Evolutionary conservation across 768 basidiomycete species (phyloP).

Genomic region (Inosperma sp.): DNA sequence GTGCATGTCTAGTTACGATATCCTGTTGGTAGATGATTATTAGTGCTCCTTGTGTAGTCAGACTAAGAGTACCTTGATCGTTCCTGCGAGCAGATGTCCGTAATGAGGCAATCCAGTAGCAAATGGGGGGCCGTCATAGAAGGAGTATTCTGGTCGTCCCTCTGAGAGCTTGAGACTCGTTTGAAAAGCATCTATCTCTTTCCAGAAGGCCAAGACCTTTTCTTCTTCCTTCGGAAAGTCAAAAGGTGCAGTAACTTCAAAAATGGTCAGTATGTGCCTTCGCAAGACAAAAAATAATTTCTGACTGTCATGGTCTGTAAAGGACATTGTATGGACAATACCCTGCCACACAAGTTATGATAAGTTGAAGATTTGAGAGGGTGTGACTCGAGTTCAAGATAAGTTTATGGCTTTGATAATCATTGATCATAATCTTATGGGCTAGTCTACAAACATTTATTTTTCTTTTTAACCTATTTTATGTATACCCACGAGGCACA

Average conservation of each 20-base stretch:
- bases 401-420: neutral
- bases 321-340: constrained; percentile 45
- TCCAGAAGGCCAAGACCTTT: constrained; percentile 88
- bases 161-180: constrained; percentile 91
- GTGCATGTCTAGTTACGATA: constrained; percentile 94
- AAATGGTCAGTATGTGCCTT: constrained; percentile 11
- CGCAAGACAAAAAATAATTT: constrained; percentile 16
- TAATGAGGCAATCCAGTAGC: constrained; percentile 97
- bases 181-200: constrained; percentile 95
- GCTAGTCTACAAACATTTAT: neutral
- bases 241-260: constrained; percentile 67
- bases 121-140: constrained; percentile 97
- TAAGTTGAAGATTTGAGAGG: neutral
- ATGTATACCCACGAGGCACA: too few relatives aligned
- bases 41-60: neutral
- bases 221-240: constrained; percentile 86
- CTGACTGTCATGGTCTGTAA: constrained; percentile 70
- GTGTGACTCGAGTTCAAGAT: neutral
- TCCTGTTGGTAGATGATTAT: constrained; percentile 51
- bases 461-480: too few relatives aligned
- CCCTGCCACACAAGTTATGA: neutral
- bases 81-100: constrained; percentile 89
- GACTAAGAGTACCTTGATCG: constrained; percentile 70
- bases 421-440: neutral
- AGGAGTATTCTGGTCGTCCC: constrained; percentile 85